phyloP scores from a whole-genome alignment of 2,329 filamentous ascomycete genomes.

The Aureobasidium subglaciale region DNA sequence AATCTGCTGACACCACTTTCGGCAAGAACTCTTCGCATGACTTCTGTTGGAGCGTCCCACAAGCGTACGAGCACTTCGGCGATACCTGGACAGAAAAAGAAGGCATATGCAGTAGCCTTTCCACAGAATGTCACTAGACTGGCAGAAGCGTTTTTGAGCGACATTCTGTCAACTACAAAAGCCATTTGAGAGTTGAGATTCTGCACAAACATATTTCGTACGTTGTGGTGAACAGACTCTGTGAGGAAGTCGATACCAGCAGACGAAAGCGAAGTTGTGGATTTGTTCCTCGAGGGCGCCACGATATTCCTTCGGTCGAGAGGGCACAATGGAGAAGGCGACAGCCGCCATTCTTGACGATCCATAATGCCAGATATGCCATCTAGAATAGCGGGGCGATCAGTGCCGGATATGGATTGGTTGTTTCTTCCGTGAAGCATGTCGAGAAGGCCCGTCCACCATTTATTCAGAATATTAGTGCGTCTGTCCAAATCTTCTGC shows the following conservation, averaged over 20 bases:
- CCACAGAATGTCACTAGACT: conserved; percentile 72
- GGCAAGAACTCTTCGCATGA: conserved; percentile 63
- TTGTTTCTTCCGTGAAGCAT: conserved; percentile 70
- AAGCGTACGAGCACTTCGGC: conserved; percentile 75
- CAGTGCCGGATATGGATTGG: conserved; percentile 74
- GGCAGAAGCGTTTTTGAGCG: conserved; percentile 62
- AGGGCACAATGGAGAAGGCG: conserved; percentile 60
- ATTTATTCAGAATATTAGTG: conserved; percentile 74
- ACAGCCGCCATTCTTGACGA: conserved; percentile 76
- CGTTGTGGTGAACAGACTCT: conserved; percentile 77
- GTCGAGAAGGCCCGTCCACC: conserved; percentile 80
- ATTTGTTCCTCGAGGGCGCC: conserved; percentile 41
- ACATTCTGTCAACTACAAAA: conserved; percentile 85
- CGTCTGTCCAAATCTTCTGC: conserved; percentile 78
- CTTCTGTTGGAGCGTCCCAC: conserved; percentile 65
- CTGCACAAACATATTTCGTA: conserved; percentile 76
- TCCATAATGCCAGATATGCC: conserved; percentile 77
- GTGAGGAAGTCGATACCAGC: conserved; percentile 60
- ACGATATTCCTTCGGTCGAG: conserved; percentile 48
- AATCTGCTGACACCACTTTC: conserved; percentile 56
- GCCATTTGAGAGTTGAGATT: conserved; percentile 78
- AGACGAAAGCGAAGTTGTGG: conserved; percentile 54
- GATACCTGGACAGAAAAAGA: conserved; percentile 84
- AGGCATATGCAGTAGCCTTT: conserved; percentile 85
- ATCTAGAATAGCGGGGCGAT: conserved; percentile 73